Evolutionary conservation across 495 filamentous ascomycete genomes (phyloP), one percentile per base, ranked within the genome.

Genomic region (Xylaria castorea): DNA sequence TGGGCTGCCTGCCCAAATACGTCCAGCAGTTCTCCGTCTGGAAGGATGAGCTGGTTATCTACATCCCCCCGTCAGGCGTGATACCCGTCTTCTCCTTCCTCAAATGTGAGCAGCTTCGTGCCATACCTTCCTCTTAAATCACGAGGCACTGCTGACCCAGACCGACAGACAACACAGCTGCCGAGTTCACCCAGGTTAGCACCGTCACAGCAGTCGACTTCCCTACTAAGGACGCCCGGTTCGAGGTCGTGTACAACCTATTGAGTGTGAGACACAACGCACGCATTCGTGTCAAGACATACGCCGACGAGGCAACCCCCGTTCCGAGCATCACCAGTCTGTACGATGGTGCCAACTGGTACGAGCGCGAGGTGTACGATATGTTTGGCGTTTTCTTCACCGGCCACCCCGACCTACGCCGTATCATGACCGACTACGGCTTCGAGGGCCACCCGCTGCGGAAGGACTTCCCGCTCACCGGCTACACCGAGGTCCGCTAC

Each of bases 341-440:
- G 16, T 99, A 91, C 78, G 95, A 97, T 83, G 96, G 97, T 73
- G 97, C 97, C 70, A 93, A 98, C 81, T 99, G 97, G 97, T 98
- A 97, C 83, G 97, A 99, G 87, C 88, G 97, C 76, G 97, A 99
- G 84, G 93, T 94, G 3, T 98, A 98, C 84, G 97, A 99, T 80
- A 83, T 99, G 80, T 99, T 97, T 82, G 97, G 97, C 72, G 94
- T 99, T 64, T 97, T 98, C 88, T 98, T 99, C 85, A 83, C 89
- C 70, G 93, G 91, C 62, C 97, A 99, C 86, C 97, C 97, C 46
- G 97, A 99, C 86, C 87, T 99, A 77, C 89, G 97, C 78, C 91
- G 97, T 75, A 98, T 99, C 85, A 97, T 99, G 95, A 99, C 97
- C 51, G 97, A 99, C 79, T 99, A 99, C 83, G 97, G 97, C 62